Base-by-base conservation (phyloP, 148 eudicot species). In the Silene latifolia region DNA sequence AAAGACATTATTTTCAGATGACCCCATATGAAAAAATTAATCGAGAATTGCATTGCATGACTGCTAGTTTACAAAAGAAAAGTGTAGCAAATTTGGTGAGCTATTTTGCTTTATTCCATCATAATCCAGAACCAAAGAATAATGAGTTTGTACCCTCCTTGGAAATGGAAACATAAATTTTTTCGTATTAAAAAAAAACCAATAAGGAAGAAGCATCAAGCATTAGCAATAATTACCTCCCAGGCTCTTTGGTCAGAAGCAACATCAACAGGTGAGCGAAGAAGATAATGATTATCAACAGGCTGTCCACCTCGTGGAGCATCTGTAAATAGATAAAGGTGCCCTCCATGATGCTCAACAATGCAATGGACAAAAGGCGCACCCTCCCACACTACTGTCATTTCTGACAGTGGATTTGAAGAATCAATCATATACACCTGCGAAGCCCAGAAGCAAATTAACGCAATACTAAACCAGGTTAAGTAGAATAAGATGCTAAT, bases 261-360 rank as follows among this genome's bases (percentile, higher is more conserved):
- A 73, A 77, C 75, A 57, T 79, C 76, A 59, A 91, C 84, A 67
- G 97, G 86, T 79, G 91, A 77, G 58, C 87, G 82, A 39, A 91
- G 87, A 54, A 94, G 89, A 80, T 94, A 90, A 80, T 90, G 97
- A 74, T 77, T 79, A 85, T 91, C 93, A 79, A 83, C 84, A 78
- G 87, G 85, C 25, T 88, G 86, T 15, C 93, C 96, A 25, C 81
- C 85, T 77, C 75, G 85, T 27, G 90, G 65, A 65, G 93, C 92
- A 82, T 94, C 85, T 11, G 98, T 90, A 72, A 94, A 91, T 47
- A 91, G 81, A 80, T 88, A 94, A 63, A 94, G 89, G 80, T 84
- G 82, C 42, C 96, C 97, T 76, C 72, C 89, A 79, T 94, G 97
- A 83, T 94, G 98, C 88, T 94, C 98, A 65, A 91, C 84, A 71